Percentiles rank a stretch among this genome's conserved stretches.
Conservation (phyloP, 176 grass and related monocot species). For the Oryza meridionalis region DNA sequence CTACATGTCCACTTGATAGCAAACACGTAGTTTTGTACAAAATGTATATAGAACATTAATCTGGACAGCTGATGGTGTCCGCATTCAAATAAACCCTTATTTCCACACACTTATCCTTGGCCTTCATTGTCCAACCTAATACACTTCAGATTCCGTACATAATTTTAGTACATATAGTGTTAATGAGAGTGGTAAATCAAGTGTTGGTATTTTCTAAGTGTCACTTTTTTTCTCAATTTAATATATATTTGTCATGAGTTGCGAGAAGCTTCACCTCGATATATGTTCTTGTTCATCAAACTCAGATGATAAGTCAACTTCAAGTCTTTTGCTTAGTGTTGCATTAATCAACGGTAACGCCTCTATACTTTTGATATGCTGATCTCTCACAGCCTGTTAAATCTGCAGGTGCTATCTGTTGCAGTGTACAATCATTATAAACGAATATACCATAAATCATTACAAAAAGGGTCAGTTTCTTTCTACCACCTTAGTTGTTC, state of each 20-base stretch:
- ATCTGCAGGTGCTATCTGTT: slow-evolving; percentile 87
- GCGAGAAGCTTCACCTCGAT: background rate
- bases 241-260: slow-evolving; percentile 7
- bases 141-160: background rate
- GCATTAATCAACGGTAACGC: slow-evolving; percentile 5
- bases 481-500: background rate
- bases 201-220: background rate
- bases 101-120: background rate
- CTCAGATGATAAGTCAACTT: slow-evolving; percentile 10
- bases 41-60: background rate
- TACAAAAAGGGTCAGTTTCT: slow-evolving; percentile 79
- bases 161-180: slow-evolving; percentile 12
- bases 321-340: slow-evolving; percentile 14
- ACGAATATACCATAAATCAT: slow-evolving; percentile 85
- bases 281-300: slow-evolving; percentile 22
- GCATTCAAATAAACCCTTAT: background rate
- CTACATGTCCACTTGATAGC: background rate
- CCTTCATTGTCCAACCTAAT: slow-evolving; percentile 9
- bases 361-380: slow-evolving; percentile 5
- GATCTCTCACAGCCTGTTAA: slow-evolving; percentile 31
- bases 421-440: slow-evolving; percentile 99
- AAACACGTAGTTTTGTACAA: background rate
- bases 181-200: slow-evolving; percentile 2
- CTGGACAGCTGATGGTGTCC: background rate
- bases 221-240: slow-evolving; percentile 17